phyloP scores from a whole-genome alignment of 2,329 filamentous ascomycete species.

The Sporothrix brasiliensis region DNA sequence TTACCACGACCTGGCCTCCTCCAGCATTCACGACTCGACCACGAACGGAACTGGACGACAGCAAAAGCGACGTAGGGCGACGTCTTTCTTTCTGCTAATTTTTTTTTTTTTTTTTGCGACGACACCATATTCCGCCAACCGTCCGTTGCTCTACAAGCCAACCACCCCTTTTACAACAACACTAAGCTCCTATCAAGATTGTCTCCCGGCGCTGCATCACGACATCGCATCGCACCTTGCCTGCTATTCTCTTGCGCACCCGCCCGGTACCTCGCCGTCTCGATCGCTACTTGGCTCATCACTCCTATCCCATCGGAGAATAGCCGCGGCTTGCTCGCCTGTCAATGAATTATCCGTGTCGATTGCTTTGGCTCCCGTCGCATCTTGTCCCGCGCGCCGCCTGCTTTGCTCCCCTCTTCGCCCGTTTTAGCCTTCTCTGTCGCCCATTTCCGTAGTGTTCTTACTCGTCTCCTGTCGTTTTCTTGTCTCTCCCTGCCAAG shows the following conservation, averaged over 20 bases:
- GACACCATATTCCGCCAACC: neutral
- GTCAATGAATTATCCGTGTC: constrained; percentile 10
- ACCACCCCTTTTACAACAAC: neutral
- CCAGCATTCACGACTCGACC: constrained; percentile 2
- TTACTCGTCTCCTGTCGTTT: neutral
- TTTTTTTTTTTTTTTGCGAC: neutral
- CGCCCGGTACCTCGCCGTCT: neutral
- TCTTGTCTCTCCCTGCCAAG: neutral
- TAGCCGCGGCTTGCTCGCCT: constrained; percentile 23
- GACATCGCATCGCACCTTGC: constrained; percentile 19
- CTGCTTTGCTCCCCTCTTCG: constrained; percentile 3
- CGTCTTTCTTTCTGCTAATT: neutral
- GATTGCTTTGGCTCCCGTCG: constrained; percentile 25
- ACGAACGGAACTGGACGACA: constrained; percentile 20
- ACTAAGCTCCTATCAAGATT: constrained; percentile 12
- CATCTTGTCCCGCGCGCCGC: constrained; percentile 19
- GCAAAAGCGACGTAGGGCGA: neutral
- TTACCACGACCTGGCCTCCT: constrained; percentile 25
- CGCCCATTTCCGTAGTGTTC: neutral
- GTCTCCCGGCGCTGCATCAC: constrained; percentile 11
- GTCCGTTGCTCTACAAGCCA: neutral
- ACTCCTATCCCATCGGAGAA: neutral
- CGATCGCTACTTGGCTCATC: neutral
- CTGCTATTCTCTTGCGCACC: neutral
- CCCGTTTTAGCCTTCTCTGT: constrained; percentile 14